These are phyloP conservation scores for Mayamaea pseudoterrestris DNA, from an alignment of 108 stramenopile species.

Conservation along the genomic window DNA sequence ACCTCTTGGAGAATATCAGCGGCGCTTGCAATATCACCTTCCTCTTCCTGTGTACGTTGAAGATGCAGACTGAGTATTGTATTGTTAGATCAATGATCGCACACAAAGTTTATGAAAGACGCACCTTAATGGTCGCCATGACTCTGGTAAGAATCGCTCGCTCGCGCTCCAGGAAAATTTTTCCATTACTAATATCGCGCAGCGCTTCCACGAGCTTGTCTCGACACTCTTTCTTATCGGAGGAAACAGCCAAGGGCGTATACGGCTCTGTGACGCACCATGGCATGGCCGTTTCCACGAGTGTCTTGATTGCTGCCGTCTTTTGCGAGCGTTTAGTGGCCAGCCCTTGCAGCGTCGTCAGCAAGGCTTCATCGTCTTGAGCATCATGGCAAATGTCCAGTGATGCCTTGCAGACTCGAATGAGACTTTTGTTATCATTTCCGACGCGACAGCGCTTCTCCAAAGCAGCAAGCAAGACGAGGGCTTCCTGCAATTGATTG, in stretches of 20 bases:
- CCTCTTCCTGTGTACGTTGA: constrained; percentile 70
- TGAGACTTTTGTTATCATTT: constrained; percentile 67
- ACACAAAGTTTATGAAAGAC: no score
- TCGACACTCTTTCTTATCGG: constrained; percentile 7
- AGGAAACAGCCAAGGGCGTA: constrained; percentile 24
- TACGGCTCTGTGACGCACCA: constrained; percentile 42
- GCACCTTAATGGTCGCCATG: constrained; percentile 64
- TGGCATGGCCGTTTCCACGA: constrained; percentile 54
- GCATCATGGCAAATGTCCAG: constrained; percentile 47
- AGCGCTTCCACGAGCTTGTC: constrained; percentile 73
- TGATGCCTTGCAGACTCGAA: constrained; percentile 54
- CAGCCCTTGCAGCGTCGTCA: constrained; percentile 51
- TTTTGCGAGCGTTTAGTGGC: constrained; percentile 73
- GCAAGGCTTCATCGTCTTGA: constrained; percentile 37
- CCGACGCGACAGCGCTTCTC: constrained; percentile 81
- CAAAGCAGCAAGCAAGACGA: constrained; percentile 58
- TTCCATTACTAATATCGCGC: constrained; percentile 92
- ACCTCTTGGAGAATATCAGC: constrained; percentile 93
- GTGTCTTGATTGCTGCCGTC: constrained; percentile 45
- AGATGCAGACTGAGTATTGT: no score
- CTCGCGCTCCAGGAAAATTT: constrained; percentile 96
- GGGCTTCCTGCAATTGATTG: constrained; percentile 39
- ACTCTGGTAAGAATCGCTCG: constrained; percentile 81
- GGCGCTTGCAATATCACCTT: constrained; percentile 74
- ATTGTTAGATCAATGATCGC: neutral